These are phyloP conservation scores for Centaurea solstitialis DNA, from an alignment of 129 eudicot species.

Conservation along the genomic window DNA sequence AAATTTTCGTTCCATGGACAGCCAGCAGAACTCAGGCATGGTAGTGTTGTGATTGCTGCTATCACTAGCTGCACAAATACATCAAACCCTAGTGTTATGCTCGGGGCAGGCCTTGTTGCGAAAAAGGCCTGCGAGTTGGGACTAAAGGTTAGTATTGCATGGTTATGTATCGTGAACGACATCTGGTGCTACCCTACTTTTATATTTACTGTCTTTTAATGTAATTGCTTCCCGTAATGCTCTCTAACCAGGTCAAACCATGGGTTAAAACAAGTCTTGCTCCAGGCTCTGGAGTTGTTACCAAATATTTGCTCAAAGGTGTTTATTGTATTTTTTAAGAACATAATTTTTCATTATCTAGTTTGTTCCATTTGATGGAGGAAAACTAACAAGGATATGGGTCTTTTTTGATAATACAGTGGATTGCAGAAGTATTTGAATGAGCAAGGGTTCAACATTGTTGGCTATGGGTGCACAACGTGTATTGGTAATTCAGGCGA, in stretches of 20 bases:
- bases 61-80: constrained; percentile 98
- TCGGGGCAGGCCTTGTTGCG: constrained; percentile 98
- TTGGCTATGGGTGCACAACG: constrained; percentile 94
- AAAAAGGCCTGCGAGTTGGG: constrained; percentile 94
- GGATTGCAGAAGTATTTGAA: constrained; percentile 77
- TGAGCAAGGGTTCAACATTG: constrained; percentile 82
- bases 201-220: background rate
- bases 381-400: background rate
- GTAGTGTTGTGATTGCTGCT: constrained; percentile 97
- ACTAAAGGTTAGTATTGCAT: constrained; percentile 61
- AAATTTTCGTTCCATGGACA: constrained; percentile 76
- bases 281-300: constrained; percentile 93
- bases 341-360: background rate
- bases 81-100: constrained; percentile 99
- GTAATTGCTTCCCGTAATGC: background rate
- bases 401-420: constrained; percentile 41
- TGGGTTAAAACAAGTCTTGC: constrained; percentile 93
- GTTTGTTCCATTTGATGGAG: background rate
- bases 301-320: constrained; percentile 82
- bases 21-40: constrained; percentile 89
- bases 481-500: constrained; percentile 94
- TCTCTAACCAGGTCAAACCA: constrained; percentile 68
- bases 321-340: constrained; percentile 11
- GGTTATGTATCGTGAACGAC: background rate
- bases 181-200: constrained; percentile 1